Base-by-base conservation (phyloP, 2,329 filamentous ascomycete species). In the Neofusicoccum ribis region DNA sequence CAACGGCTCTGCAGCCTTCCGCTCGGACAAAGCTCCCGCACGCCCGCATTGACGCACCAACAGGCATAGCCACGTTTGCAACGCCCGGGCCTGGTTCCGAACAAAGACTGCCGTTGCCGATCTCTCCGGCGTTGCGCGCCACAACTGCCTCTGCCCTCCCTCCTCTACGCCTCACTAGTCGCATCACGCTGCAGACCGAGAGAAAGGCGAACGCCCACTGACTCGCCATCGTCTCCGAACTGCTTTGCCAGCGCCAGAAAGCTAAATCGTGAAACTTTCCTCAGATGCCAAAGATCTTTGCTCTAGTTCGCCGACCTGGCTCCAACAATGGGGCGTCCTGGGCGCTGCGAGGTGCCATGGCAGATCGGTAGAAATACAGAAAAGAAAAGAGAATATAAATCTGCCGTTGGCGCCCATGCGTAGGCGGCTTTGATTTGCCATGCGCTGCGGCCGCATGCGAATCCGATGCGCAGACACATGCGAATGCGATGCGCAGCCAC, bases 1-100 rank as follows among this genome's bases (percentile, higher is more conserved):
- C 56, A 60, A 60, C 56, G 56, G 56, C 59, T 50, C 20, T 51
- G 59, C 59, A 62, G 59, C 59, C 44, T 62, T 51, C 59, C 59
- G 59, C 46, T 20, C 59, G 46, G 59, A 62, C 59, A 62, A 62
- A 62, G 59, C 46, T 50, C 36, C 59, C 47, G 44, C 56, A 20
- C 27, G 43, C 14, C 56, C 59, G 59, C 47, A 62, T 62, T 62
- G 59, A 62, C 47, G 59, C 59, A 41, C 59, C 59, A n/a, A 46
- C 46, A 62, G 46, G 59, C 59, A 62, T 62, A 50, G 59, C 59
- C 59, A 62, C 59, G 46, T 62, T 62, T 41, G 43, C 59, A 39
- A 39, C 56, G 56, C 56, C 56, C 56, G 56, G 56, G 41, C 39
- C 56, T 60, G 34, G 20, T 60, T 47, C 56, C 56, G 56, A 49